Evolutionary conservation across 2,329 filamentous ascomycete species (phyloP).

Genomic region (Dactylellina drechsleri): DNA sequence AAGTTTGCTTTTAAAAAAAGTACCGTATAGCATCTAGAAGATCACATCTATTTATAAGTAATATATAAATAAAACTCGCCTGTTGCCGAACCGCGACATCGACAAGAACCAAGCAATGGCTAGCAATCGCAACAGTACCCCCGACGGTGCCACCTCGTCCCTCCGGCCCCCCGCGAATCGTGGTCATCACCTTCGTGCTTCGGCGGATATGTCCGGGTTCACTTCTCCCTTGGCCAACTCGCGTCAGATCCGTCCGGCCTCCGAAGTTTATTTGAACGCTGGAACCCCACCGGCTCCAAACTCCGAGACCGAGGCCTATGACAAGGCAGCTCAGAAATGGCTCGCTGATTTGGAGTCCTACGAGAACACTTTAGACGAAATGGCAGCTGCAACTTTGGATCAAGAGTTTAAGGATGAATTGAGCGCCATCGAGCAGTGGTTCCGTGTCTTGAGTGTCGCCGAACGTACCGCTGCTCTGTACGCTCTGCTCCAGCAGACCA

Average conservation of each 20-base stretch:
- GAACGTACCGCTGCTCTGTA: constrained; percentile 96
- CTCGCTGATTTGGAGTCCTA: constrained; percentile 99
- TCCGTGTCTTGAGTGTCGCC: constrained; percentile 94
- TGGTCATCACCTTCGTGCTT: constrained; percentile 88
- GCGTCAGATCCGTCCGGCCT: constrained; percentile 87
- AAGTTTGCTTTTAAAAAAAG: constrained; percentile 26
- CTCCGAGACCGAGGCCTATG: constrained; percentile 81
- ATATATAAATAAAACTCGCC: constrained; percentile 30
- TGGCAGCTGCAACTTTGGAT: constrained; percentile 97
- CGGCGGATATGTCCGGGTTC: constrained; percentile 89
- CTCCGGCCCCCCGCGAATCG: constrained; percentile 85
- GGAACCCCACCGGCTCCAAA: constrained; percentile 61
- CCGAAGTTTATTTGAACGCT: constrained; percentile 77
- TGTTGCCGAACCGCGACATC: constrained; percentile 4
- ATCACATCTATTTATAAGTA: constrained; percentile 9
- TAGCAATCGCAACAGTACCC: constrained; percentile 91
- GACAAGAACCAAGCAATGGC: constrained; percentile 29
- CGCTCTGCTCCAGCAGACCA: constrained; percentile 95
- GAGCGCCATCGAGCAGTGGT: constrained; percentile 99
- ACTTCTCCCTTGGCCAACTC: constrained; percentile 74
- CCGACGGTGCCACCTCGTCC: constrained; percentile 83
- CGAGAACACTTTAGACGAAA: constrained; percentile 97
- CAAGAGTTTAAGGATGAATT: constrained; percentile 99
- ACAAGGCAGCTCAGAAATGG: constrained; percentile 97
- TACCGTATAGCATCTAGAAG: constrained; percentile 32